Evolutionary conservation across 306 rosid genomes (phyloP), one percentile per base, ranked within the genome.

Genomic region (Dryas alaskensis): DNA sequence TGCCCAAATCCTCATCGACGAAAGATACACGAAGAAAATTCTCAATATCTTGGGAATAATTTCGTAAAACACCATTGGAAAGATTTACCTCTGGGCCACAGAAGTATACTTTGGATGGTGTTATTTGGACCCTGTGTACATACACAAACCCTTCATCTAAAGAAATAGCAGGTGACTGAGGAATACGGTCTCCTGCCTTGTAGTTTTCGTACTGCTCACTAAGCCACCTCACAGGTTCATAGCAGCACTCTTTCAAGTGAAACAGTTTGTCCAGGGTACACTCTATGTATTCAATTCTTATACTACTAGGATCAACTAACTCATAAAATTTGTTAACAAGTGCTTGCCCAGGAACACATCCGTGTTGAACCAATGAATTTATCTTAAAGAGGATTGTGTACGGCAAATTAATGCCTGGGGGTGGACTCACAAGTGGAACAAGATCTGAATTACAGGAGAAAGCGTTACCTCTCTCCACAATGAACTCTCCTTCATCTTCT

Each of bases 61-160:
- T 59, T 51, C 86, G 84, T 53, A 83, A 57, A 3, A 83, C 85
- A 2, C 80, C 74, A 10, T 86, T 86, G 3, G 89, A 86, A 49
- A 86, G 73, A 65, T 73, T 83, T 45, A 83, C 76, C 63, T 85
- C 88, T 2, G 86, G 88, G 25, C 86, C 82, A 61, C 84, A 48
- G 60, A 85, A 85, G n/a, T 79, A 82, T 7, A 82, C 79, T 60
- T 76, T 85, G 2, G 73, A 39, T 6, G 88, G 88, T 44, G 86
- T 79, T 6, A 82, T 46, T 53, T 52, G 87, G 19, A 83, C 80
- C 64, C 84, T 64, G 16, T 55, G 78, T 4, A 83, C 76, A n/a
- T 81, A 83, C 48, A 78, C 80, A 74, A 83, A 40, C 7, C 87
- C 86, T 8, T n/a, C 74, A 59, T 69, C 83, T 60, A 86, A 45